These are phyloP conservation scores for Vanderwaltozyma polyspora DNA, from an alignment of 805 yeast genomes.

Conservation along the genomic window DNA sequence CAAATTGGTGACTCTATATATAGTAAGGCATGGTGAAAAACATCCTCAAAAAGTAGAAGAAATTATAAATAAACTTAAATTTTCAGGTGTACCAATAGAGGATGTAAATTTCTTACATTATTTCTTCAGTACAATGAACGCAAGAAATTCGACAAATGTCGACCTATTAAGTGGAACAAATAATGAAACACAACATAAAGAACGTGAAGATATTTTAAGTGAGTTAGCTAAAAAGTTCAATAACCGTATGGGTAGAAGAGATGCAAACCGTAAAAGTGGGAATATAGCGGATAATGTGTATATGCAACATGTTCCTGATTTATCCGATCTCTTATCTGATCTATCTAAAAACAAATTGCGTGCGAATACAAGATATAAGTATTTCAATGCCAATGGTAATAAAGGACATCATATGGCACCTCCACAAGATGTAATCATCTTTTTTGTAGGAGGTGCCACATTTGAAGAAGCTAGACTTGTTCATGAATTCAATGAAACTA, in stretches of 20 bases:
- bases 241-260: conserved; percentile 25
- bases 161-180: background rate
- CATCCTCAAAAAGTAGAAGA: conserved; percentile 42
- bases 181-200: conserved; percentile 3
- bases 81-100: conserved; percentile 26
- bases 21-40: conserved; percentile 53
- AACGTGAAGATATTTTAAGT: conserved; percentile 22
- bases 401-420: conserved; percentile 3
- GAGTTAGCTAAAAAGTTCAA: conserved; percentile 27
- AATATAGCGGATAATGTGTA: conserved; percentile 53
- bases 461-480: conserved; percentile 84
- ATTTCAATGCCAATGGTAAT: conserved; percentile 6
- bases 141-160: background rate
- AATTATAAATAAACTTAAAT: conserved; percentile 31
- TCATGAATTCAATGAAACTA: conserved; percentile 50
- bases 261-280: conserved; percentile 15
- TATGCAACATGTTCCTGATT: conserved; percentile 82
- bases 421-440: conserved; percentile 58
- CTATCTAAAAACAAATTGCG: conserved; percentile 28
- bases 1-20: conserved; percentile 63
- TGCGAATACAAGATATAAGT: conserved; percentile 29
- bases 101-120: conserved; percentile 35
- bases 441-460: conserved; percentile 80
- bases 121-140: conserved; percentile 28
- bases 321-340: conserved; percentile 30